These are phyloP conservation scores for Kwoniella pini DNA, from an alignment of 768 basidiomycete genomes.

Conservation along the genomic window DNA sequence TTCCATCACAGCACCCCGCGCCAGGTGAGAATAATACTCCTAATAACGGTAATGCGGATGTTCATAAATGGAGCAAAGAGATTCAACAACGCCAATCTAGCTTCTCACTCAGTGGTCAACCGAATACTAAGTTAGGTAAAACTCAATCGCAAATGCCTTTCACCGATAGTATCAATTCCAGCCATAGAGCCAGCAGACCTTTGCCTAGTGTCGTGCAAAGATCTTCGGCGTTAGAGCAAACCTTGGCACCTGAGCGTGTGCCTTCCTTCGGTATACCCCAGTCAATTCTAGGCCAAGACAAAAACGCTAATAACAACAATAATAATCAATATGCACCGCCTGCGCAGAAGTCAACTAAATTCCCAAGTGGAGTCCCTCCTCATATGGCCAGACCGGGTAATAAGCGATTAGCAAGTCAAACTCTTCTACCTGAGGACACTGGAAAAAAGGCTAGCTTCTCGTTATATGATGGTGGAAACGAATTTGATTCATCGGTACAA, in stretches of 20 bases:
- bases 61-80: conserved; percentile 38
- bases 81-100: conserved; percentile 38
- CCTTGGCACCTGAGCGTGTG: conserved; percentile 49
- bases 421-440: conserved; percentile 33
- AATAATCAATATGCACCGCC: not conserved
- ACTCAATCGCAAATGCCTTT: conserved; percentile 2
- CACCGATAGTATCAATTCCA: not conserved
- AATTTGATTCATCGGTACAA: not conserved
- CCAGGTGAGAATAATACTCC: conserved; percentile 3
- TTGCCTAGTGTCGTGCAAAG: conserved; percentile 39
- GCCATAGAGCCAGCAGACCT: conserved; percentile 21
- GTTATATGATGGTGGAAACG: conserved; percentile 10
- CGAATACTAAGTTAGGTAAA: conserved; percentile 20
- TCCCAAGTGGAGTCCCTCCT: conserved; percentile 15
- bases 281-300: not conserved
- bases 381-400: conserved; percentile 47
- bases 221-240: conserved; percentile 43
- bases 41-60: conserved; percentile 1
- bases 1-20: conserved; percentile 2
- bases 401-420: conserved; percentile 50
- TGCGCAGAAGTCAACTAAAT: conserved; percentile 6
- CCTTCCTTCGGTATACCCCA: conserved; percentile 42
- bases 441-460: conserved; percentile 18
- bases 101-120: conserved; percentile 28
- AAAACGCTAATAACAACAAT: not conserved